These are phyloP conservation scores for Didymella segeticola DNA, from an alignment of 2,329 filamentous ascomycete species.

Conservation along the genomic window DNA sequence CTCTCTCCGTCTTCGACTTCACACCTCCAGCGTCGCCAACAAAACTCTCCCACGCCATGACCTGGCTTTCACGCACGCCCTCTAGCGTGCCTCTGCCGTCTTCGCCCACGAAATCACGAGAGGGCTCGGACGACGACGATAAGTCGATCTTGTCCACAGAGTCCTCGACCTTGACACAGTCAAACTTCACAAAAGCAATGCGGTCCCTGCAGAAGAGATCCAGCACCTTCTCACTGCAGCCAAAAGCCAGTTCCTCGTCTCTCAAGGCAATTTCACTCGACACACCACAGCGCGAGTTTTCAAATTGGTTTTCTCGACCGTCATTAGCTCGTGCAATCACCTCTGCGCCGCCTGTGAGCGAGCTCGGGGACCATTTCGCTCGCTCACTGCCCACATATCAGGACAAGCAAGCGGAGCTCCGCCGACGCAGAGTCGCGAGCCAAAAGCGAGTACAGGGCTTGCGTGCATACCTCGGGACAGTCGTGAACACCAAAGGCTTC, in stretches of 20 bases:
- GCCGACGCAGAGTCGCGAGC: background rate
- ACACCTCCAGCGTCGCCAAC: background rate
- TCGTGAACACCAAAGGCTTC: background rate
- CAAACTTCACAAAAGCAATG: background rate
- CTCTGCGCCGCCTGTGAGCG: background rate
- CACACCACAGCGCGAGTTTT: background rate
- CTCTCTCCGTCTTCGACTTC: background rate
- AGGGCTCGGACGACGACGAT: background rate
- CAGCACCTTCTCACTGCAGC: background rate
- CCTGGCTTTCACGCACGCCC: slow-evolving; percentile 2
- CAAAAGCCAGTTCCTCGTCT: background rate
- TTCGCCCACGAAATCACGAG: background rate
- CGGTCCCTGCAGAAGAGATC: background rate
- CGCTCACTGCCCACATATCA: background rate
- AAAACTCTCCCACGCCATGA: background rate
- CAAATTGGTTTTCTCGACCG: slow-evolving; percentile 1
- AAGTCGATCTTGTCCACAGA: background rate
- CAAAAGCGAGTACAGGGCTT: background rate
- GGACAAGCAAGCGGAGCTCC: background rate
- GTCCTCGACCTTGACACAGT: background rate
- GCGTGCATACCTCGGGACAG: background rate
- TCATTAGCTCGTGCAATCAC: background rate
- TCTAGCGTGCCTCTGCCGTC: slow-evolving; percentile 1
- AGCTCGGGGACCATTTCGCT: slow-evolving; percentile 1
- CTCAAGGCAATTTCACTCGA: background rate